Evolutionary conservation across 31 red algal genomes (phyloP).

Genomic region (Asparagopsis taxiformis): DNA sequence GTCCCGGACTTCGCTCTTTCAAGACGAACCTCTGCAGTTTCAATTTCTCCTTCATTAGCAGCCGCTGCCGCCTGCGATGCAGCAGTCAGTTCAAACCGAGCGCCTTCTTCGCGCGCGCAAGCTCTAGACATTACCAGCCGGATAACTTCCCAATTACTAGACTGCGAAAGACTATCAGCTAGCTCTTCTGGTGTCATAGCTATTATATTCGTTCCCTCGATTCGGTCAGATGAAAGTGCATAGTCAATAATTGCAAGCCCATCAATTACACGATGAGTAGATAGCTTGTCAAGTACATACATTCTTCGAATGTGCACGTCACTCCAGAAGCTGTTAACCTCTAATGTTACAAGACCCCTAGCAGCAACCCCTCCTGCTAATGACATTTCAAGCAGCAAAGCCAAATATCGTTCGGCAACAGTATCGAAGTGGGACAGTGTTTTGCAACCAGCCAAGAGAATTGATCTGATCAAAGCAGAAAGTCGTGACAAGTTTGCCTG

Average conservation of each 20-base stretch:
- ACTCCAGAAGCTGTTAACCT: slow-evolving; percentile 66
- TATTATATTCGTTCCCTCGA: slow-evolving; percentile 24
- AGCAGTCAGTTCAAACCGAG: slow-evolving; percentile 30
- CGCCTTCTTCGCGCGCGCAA: slow-evolving; percentile 42
- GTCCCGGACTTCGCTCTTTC: slow-evolving; percentile 33
- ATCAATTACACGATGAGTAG: slow-evolving; percentile 66
- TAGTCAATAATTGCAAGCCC: slow-evolving; percentile 64
- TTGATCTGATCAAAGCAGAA: slow-evolving; percentile 43
- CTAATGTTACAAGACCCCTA: slow-evolving; percentile 48
- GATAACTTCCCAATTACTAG: slow-evolving; percentile 42
- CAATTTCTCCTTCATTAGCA: slow-evolving; percentile 65
- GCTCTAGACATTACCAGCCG: slow-evolving; percentile 50
- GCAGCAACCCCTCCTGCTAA: slow-evolving; percentile 33
- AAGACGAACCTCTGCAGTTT: slow-evolving; percentile 35
- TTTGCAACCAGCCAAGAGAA: slow-evolving; percentile 63
- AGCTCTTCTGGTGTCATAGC: slow-evolving; percentile 20
- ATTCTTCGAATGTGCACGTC: slow-evolving; percentile 62
- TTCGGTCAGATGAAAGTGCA: slow-evolving; percentile 22
- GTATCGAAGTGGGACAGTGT: slow-evolving; percentile 87
- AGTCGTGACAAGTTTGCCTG: slow-evolving; percentile 47
- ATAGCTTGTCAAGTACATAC: slow-evolving; percentile 84
- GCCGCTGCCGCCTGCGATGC: slow-evolving; percentile 47
- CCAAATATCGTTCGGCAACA: slow-evolving; percentile 69
- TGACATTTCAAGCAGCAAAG: slow-evolving; percentile 56
- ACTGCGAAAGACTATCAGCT: slow-evolving; percentile 24